Percentiles rank a stretch among this genome's conserved stretches.
Conservation (phyloP, 164 flowering plant species). For the Umbellularia californica region DNA sequence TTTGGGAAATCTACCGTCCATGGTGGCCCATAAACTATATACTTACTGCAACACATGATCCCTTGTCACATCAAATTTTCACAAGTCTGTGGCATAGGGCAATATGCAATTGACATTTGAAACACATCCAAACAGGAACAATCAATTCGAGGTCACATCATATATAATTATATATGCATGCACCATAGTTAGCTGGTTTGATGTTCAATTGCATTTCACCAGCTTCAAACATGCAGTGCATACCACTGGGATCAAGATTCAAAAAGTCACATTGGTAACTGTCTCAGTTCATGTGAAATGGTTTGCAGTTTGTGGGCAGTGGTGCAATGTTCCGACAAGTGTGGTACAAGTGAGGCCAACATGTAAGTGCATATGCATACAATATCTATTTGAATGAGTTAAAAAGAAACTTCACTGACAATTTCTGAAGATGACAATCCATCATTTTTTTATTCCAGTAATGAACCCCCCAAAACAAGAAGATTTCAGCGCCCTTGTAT, state of each 20-base stretch:
- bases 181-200: neutral
- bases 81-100: neutral
- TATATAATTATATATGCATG: neutral
- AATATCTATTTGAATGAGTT: neutral
- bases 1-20: neutral
- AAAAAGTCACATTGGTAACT: neutral
- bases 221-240: neutral
- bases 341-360: neutral
- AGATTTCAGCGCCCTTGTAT: conserved; percentile 10
- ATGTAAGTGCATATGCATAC: neutral
- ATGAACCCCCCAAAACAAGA: neutral
- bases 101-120: neutral
- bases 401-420: neutral
- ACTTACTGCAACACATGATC: neutral
- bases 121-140: neutral
- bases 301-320: neutral
- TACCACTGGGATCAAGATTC: neutral
- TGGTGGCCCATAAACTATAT: neutral
- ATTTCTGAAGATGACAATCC: neutral
- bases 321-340: neutral
- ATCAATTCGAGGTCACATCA: neutral
- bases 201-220: neutral
- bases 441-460: neutral
- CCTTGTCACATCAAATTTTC: neutral
- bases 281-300: neutral